Conservation (phyloP, 177 flowering plant species). For the Telopea speciosissima region DNA sequence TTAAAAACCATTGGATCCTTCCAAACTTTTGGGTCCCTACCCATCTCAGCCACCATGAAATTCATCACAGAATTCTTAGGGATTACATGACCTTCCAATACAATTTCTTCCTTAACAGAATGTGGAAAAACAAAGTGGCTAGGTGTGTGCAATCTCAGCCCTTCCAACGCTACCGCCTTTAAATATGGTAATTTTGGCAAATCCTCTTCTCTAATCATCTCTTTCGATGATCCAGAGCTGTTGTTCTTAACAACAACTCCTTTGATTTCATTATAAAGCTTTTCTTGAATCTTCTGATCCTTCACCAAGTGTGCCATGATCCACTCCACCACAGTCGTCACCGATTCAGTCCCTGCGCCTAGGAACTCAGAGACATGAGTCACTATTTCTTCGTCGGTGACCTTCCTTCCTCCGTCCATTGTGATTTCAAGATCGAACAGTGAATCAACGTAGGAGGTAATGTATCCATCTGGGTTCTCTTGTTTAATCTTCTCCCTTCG, state of each 20-base stretch:
- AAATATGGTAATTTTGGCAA: no score
- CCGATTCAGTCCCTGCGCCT: not conserved
- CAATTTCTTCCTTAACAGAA: no score
- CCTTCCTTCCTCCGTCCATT: no score
- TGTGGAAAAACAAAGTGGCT: no score
- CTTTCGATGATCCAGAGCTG: not conserved
- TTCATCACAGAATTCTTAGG: not conserved
- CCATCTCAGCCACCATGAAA: constrained; percentile 6
- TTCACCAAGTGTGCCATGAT: constrained; percentile 1
- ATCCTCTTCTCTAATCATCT: no score
- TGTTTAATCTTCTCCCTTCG: no score
- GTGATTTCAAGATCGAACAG: not conserved
- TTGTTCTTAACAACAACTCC: not conserved
- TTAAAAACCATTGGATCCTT: not conserved
- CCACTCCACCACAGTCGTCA: not conserved
- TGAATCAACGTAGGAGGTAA: not conserved
- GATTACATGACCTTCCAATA: no score
- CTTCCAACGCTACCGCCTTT: no score
- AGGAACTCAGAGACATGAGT: not conserved
- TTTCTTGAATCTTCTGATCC: not conserved
- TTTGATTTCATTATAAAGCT: not conserved
- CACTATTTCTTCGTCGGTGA: not conserved
- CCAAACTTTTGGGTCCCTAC: not conserved
- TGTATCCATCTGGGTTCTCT: no score
- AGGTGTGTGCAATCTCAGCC: no score